Percentiles rank a stretch among this genome's conserved stretches.
These are phyloP conservation scores for Olyra latifolia DNA, from an alignment of 176 grass and related monocot genomes.

Conservation along the genomic window DNA sequence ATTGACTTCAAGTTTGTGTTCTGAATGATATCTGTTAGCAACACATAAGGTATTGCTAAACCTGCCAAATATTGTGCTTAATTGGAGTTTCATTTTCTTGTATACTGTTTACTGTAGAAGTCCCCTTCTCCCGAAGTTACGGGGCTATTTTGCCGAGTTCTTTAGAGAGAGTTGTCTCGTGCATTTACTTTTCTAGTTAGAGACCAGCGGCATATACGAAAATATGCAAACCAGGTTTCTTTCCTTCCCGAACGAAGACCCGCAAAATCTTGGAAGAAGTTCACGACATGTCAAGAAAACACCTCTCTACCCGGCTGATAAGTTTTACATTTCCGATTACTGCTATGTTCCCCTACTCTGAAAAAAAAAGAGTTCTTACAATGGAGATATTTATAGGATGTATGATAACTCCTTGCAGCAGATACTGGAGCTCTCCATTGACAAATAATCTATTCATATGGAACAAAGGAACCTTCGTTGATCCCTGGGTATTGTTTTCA, in stretches of 20 bases:
- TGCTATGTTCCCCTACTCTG: neutral
- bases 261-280: no score
- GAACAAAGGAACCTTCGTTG: conserved; percentile 1
- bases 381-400: neutral
- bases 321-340: neutral
- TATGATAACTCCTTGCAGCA: conserved; percentile 7
- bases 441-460: conserved; percentile 6
- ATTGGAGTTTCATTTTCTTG: conserved; percentile 1
- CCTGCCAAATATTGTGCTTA: neutral
- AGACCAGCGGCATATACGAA: no score
- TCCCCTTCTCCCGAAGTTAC: no score
- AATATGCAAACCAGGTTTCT: no score
- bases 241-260: no score
- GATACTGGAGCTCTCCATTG: neutral
- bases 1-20: neutral
- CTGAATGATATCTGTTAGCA: neutral
- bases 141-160: no score
- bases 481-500: conserved; percentile 18
- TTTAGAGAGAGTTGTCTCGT: no score
- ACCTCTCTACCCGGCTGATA: no score
- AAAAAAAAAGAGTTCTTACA: neutral
- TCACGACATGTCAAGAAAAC: no score
- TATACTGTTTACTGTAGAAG: neutral
- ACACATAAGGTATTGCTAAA: neutral
- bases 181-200: no score